Conservation (phyloP, 2,329 filamentous ascomycete genomes). For the Metarhizium anisopliae region DNA sequence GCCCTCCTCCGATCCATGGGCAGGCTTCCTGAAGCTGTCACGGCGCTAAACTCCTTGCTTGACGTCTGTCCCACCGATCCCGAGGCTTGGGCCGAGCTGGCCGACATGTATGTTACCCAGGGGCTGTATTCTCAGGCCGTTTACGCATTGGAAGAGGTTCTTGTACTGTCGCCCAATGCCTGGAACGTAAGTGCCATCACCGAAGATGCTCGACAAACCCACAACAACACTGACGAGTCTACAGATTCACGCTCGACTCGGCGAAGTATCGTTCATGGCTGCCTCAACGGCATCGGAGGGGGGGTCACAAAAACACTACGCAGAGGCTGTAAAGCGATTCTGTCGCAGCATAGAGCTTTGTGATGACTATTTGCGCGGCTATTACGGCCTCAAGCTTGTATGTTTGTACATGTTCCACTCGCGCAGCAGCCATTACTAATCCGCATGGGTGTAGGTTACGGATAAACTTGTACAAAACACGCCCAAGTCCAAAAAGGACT, state of each 20-base stretch:
- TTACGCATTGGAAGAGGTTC: slow-evolving; percentile 81
- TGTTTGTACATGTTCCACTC: slow-evolving; percentile 14
- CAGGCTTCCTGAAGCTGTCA: slow-evolving; percentile 61
- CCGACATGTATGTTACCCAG: slow-evolving; percentile 75
- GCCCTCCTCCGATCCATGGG: slow-evolving; percentile 70
- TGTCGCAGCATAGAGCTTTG: slow-evolving; percentile 88
- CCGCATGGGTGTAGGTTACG: slow-evolving; percentile 31
- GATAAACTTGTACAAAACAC: slow-evolving; percentile 38
- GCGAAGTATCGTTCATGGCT: slow-evolving; percentile 72
- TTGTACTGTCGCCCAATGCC: slow-evolving; percentile 79
- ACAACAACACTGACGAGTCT: slow-evolving; percentile 11
- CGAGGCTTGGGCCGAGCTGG: slow-evolving; percentile 87
- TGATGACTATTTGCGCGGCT: slow-evolving; percentile 83
- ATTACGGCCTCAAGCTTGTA: slow-evolving; percentile 82
- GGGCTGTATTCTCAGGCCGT: slow-evolving; percentile 76
- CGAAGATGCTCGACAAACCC: slow-evolving; percentile 1
- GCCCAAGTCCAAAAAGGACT: slow-evolving; percentile 36
- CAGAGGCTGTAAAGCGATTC: slow-evolving; percentile 74
- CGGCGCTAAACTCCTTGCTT: slow-evolving; percentile 64
- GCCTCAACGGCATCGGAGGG: slow-evolving; percentile 34
- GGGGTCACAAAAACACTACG: slow-evolving; percentile 44
- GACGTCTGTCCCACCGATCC: slow-evolving; percentile 82
- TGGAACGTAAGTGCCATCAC: slow-evolving; percentile 66
- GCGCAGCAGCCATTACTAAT: slow-evolving; percentile 1
- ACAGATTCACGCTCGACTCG: slow-evolving; percentile 77